Evolutionary conservation across 2,329 filamentous ascomycete species (phyloP).

Genomic region (Penicillium sp.): DNA sequence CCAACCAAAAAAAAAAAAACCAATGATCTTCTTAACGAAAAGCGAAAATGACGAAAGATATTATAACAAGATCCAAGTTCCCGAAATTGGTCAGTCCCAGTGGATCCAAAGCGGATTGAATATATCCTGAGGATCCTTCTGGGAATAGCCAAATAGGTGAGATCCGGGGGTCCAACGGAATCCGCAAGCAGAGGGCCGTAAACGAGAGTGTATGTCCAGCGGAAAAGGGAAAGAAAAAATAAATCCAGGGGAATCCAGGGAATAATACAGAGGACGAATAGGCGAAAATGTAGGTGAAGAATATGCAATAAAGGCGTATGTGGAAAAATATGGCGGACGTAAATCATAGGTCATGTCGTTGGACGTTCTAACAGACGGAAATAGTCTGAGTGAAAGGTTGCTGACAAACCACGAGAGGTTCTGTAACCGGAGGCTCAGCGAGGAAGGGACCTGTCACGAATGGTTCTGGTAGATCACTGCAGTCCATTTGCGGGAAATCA

Average conservation of each 20-base stretch:
- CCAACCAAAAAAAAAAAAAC: background rate
- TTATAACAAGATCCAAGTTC: slow-evolving; percentile 11
- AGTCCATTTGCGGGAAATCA: slow-evolving; percentile 34
- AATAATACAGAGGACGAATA: slow-evolving; percentile 22
- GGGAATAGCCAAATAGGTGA: slow-evolving; percentile 7
- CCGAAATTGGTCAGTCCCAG: background rate
- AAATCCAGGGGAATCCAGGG: slow-evolving; percentile 23
- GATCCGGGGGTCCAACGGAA: slow-evolving; percentile 14
- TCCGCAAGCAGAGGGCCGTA: slow-evolving; percentile 14
- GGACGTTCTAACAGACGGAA: slow-evolving; percentile 32
- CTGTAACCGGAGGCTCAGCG: background rate
- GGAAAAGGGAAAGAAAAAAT: slow-evolving; percentile 9
- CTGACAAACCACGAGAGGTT: slow-evolving; percentile 33
- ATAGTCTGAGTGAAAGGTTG: slow-evolving; percentile 33
- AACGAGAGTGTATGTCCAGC: slow-evolving; percentile 28
- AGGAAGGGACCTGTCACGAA: slow-evolving; percentile 16
- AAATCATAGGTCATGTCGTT: slow-evolving; percentile 7
- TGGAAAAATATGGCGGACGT: slow-evolving; percentile 14
- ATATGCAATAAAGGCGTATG: slow-evolving; percentile 20
- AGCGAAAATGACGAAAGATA: background rate
- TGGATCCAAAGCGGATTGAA: slow-evolving; percentile 13
- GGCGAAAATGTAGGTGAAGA: slow-evolving; percentile 12
- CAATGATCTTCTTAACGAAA: background rate
- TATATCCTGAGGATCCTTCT: slow-evolving; percentile 9
- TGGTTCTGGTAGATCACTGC: slow-evolving; percentile 37